Evolutionary conservation across 176 grass and related monocot species (phyloP), one percentile per base, ranked within the genome.

Genomic region (Typha latifolia): DNA sequence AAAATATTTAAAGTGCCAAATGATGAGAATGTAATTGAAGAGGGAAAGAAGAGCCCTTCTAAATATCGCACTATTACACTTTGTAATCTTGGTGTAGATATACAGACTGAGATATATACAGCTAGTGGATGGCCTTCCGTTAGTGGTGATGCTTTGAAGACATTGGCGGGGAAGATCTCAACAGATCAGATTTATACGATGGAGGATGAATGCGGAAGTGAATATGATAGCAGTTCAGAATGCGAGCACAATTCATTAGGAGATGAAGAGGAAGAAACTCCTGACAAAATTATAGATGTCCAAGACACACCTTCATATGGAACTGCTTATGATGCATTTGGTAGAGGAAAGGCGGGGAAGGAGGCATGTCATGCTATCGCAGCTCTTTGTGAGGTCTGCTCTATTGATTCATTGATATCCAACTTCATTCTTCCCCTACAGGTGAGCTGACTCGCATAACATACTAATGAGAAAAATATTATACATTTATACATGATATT

Each of bases 341-440:
- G 86, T 32, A 85, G 83, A 74, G 89, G 89, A 51, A 86, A 76
- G 57, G 49, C 89, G 48, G 94, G 94, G 65, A 90, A 74, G 74
- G 83, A 92, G 81, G 94, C 94, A 67, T 97, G 94, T 49, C 71
- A 74, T 77, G 83, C 94, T 70, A 91, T 97, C 68, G 94, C 83
- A 64, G 83, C 94, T 79, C 83, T 97, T 50, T 92, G 88, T 79
- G 94, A 92, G 61, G 81, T 87, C 48, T 90, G 83, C 34, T 92
- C 85, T 71, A 97, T 97, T 37, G 89, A 97, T 83, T 90, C 94
- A 0, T 74, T 93, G 62, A 89, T 97, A 84, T 92, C 89, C 49
- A 97, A 93, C 68, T 97, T 93, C 74, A 86, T 97, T 84, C 80
- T 85, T 76, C 94, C 94, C 48, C 78, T 97, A 70, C 94, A 97